Conservation (phyloP, 257 asterid genomes). For the Penstemon newberryi region DNA sequence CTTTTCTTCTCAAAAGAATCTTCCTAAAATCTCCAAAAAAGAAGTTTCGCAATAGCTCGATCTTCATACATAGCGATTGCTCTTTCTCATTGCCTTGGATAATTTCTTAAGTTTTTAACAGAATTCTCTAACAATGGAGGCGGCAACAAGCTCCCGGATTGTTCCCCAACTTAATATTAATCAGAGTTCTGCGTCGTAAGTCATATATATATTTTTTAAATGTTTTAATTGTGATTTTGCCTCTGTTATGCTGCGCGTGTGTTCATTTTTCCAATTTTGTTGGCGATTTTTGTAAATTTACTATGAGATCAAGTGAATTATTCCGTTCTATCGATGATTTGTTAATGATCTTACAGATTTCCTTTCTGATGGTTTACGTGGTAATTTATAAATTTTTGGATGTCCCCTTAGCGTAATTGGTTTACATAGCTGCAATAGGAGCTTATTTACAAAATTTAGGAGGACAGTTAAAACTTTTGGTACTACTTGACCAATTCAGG, state of each 20-base stretch:
- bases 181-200: constrained; percentile 49
- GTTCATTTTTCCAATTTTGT: neutral
- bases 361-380: neutral
- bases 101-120: neutral
- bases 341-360: neutral
- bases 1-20: neutral
- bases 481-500: constrained; percentile 18
- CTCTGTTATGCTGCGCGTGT: neutral
- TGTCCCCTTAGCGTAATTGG: neutral
- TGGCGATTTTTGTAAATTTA: neutral
- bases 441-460: neutral
- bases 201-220: neutral
- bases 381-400: neutral
- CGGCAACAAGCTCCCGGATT: constrained; percentile 47
- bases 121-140: constrained; percentile 50
- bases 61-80: constrained; percentile 15
- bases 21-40: neutral
- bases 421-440: neutral
- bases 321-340: neutral
- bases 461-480: neutral
- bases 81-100: neutral
- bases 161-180: constrained; percentile 38
- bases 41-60: neutral
- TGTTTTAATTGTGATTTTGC: too few species aligned
- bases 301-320: constrained; percentile 7